Conservation (phyloP, 2,329 filamentous ascomycete genomes). For the Aspergillus felis region DNA sequence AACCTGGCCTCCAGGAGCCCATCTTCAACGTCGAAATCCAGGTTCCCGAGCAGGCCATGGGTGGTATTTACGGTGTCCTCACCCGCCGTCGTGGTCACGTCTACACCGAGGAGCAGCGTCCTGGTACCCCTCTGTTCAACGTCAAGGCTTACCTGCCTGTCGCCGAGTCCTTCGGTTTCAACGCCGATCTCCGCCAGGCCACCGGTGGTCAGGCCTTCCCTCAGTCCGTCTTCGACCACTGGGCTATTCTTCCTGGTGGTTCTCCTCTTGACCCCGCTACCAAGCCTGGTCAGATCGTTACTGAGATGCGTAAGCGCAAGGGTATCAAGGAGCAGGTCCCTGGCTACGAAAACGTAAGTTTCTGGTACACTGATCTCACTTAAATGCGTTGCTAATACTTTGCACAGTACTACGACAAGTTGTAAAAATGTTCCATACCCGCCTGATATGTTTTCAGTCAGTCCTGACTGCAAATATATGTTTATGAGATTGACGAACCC, state of each 20-base stretch:
- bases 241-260: conserved; percentile 92
- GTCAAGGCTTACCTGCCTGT: conserved; percentile 97
- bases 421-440: conserved; percentile 60
- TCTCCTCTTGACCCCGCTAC: conserved; percentile 78
- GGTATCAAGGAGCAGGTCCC: conserved; percentile 96
- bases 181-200: conserved; percentile 87
- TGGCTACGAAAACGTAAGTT: conserved; percentile 89
- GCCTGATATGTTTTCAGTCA: conserved; percentile 40
- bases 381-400: conserved; percentile 16
- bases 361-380: neutral
- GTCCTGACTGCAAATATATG: conserved; percentile 33
- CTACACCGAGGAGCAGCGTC: conserved; percentile 96
- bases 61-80: conserved; percentile 99
- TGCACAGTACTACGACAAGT: conserved; percentile 94
- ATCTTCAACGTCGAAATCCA: conserved; percentile 99
- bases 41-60: conserved; percentile 97
- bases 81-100: conserved; percentile 98
- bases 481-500: conserved; percentile 44
- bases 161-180: conserved; percentile 99
- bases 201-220: conserved; percentile 99
- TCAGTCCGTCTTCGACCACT: conserved; percentile 98
- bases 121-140: conserved; percentile 98
- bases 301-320: conserved; percentile 97
- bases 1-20: conserved; percentile 89
- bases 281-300: conserved; percentile 79